A percentile compares a stretch with the other conserved stretches of the same genome.
Conservation (phyloP, 176 grass and related monocot genomes). For the Oryza glumipatula region DNA sequence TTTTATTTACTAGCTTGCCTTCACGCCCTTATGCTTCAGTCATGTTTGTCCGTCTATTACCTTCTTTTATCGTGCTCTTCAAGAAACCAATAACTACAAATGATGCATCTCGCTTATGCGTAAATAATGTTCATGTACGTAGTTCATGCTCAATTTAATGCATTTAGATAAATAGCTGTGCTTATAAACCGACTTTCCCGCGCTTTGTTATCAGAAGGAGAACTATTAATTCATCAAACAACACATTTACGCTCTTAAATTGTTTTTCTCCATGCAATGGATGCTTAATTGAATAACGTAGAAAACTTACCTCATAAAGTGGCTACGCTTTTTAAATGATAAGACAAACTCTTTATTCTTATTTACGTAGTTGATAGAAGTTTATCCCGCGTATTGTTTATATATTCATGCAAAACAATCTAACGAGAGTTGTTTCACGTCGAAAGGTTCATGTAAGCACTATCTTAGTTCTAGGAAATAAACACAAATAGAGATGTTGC, state of each 20-base stretch:
- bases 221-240: background rate
- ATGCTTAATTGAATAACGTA: background rate
- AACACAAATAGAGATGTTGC: background rate
- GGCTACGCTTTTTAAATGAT: background rate
- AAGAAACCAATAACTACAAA: too few species aligned
- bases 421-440: background rate
- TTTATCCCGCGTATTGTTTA: background rate
- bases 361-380: background rate
- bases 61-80: background rate
- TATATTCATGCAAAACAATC: background rate
- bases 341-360: background rate
- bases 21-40: background rate
- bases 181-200: background rate
- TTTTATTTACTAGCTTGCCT: background rate
- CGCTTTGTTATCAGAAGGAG: background rate
- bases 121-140: too few species aligned
- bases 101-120: too few species aligned
- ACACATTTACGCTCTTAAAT: background rate
- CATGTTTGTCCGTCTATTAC: too few species aligned
- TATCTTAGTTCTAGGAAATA: background rate
- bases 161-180: background rate
- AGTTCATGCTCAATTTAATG: background rate
- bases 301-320: background rate
- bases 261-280: background rate
- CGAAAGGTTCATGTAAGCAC: background rate